phyloP scores from a whole-genome alignment of 768 basidiomycete genomes.

The Boletellus emodensis region DNA sequence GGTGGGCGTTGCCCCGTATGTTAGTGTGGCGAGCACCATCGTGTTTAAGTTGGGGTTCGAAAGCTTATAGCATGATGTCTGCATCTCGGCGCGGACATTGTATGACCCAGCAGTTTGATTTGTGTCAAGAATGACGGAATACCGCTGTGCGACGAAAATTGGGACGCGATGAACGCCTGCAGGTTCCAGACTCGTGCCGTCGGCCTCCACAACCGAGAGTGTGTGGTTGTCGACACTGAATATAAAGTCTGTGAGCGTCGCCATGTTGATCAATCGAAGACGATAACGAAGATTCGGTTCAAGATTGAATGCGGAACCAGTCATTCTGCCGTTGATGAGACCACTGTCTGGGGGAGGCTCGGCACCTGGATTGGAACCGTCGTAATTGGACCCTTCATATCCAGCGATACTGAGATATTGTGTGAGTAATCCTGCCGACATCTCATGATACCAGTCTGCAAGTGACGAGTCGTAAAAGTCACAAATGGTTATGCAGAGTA shows the following conservation, averaged over 20 bases:
- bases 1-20: constrained; percentile 24
- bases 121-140: constrained; percentile 44
- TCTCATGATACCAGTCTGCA: constrained; percentile 33
- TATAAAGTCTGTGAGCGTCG: constrained; percentile 42
- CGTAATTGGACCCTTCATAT: constrained; percentile 27
- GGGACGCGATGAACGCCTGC: constrained; percentile 37
- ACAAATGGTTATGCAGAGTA: constrained; percentile 5
- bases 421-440: constrained; percentile 28
- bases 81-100: constrained; percentile 37
- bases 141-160: constrained; percentile 46
- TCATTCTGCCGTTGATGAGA: constrained; percentile 32
- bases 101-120: constrained; percentile 36
- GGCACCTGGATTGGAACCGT: constrained; percentile 29
- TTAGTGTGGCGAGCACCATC: constrained; percentile 28
- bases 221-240: constrained; percentile 46
- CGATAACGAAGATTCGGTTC: constrained; percentile 39
- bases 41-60: constrained; percentile 25
- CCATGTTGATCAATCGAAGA: constrained; percentile 46
- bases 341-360: constrained; percentile 39
- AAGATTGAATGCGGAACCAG: constrained; percentile 27
- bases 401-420: constrained; percentile 29
- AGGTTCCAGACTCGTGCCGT: constrained; percentile 42
- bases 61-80: constrained; percentile 30
- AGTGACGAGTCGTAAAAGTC: not conserved
- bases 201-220: constrained; percentile 46